Evolutionary conservation across 805 yeast species (phyloP), one percentile per base, ranked within the genome.

Genomic region (Starmerella roubikii): DNA sequence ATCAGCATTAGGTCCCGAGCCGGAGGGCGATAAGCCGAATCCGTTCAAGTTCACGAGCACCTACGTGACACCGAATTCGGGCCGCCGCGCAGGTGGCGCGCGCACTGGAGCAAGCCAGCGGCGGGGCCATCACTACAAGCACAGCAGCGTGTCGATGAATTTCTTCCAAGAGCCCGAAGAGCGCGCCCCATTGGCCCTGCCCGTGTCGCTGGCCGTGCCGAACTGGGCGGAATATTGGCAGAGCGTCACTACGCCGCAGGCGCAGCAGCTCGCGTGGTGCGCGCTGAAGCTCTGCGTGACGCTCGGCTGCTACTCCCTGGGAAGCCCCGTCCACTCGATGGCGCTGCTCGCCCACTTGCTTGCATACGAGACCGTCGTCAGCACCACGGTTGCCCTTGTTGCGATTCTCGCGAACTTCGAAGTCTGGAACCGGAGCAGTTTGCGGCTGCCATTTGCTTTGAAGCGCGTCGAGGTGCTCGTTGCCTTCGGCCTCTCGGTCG

Each of bases 71-170:
- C 43, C 47, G 7, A 39, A 56, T 43, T 9, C 55, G 38, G 20
- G 55, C 39, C 37, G 51, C 15, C 50, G 50, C 6, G 37, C 41
- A 18, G 41, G 44, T 18, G 42, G 58, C 8, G 49, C 46, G 25
- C 19, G 20, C 7, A 20, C 39, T 7, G 27, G 44, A 11, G 38
- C 47, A 18, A 44, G 46, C 38, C 67, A 62, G 41, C 76, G 98
- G 65, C 75, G 86, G 50, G 98, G 98, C 6, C 98, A 88, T 59
- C 71, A 88, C 50, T 88, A 88, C 56, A 88, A 88, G 56, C 97
- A 88, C 58, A 85, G 96, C 3, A 85, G 95, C 8, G 94, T 88
- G 5, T 84, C 94, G 4, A 80, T 88, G 91, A 86, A 88, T 57
- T 70, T 88, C 56, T 88, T 91, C 56, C 94, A 83, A 58, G 96